phyloP scores from a whole-genome alignment of 148 eudicot genomes.

The Camellia japonica region DNA sequence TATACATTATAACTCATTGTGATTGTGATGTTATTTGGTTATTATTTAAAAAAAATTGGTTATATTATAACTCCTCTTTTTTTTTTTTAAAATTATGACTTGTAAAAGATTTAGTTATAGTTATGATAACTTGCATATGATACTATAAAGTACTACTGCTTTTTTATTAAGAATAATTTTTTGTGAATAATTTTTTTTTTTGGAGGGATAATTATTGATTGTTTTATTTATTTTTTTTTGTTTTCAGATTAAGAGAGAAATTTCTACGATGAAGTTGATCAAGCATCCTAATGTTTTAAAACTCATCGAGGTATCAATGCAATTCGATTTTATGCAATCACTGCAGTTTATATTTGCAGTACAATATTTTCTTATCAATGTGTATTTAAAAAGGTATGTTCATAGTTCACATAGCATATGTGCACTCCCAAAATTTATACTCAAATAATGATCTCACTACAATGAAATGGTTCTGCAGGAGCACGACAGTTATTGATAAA shows the following conservation, averaged over 20 bases:
- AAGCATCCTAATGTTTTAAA: constrained; percentile 83
- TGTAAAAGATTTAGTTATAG: no score
- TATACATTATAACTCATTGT: no score
- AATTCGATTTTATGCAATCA: not conserved
- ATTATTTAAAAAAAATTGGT: no score
- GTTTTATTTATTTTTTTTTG: not conserved
- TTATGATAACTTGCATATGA: no score
- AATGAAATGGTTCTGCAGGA: no score
- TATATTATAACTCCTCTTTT: no score
- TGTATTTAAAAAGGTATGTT: not conserved
- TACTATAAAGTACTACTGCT: no score
- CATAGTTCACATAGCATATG: not conserved
- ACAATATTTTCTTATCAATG: not conserved
- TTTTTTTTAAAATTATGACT: no score
- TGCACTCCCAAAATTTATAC: not conserved
- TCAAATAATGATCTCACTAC: no score
- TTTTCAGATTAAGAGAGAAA: constrained; percentile 76
- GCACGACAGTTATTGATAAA: not conserved
- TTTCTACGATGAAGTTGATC: constrained; percentile 81
- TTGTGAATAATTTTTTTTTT: not conserved
- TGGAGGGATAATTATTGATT: not conserved
- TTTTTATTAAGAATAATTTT: not conserved
- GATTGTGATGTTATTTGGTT: no score
- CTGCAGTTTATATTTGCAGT: not conserved
- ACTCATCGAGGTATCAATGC: constrained; percentile 55